Evolutionary conservation across 2,329 filamentous ascomycete genomes (phyloP).

Genomic region (Aspergillus sp.): DNA sequence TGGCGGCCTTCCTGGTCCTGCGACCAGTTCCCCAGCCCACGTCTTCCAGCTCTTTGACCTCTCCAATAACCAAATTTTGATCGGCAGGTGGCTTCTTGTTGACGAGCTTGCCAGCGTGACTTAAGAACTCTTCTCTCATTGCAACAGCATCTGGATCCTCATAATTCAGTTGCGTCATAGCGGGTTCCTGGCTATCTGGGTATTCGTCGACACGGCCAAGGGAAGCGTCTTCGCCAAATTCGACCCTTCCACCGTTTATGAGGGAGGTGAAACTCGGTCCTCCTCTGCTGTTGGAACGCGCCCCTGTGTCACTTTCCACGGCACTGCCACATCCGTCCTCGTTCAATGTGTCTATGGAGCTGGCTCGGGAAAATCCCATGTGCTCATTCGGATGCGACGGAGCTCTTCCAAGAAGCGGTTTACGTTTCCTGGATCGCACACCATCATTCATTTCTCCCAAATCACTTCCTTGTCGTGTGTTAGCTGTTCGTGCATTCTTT

Average conservation of each 20-base stretch:
- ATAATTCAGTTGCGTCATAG: slow-evolving; percentile 45
- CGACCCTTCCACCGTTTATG: slow-evolving; percentile 25
- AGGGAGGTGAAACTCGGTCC: slow-evolving; percentile 28
- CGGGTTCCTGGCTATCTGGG: slow-evolving; percentile 31
- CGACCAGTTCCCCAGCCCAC: slow-evolving; percentile 29
- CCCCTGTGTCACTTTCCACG: slow-evolving; percentile 23
- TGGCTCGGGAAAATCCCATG: slow-evolving; percentile 36
- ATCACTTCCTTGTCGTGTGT: slow-evolving; percentile 21
- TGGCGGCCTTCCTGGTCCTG: slow-evolving; percentile 29
- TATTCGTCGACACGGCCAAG: slow-evolving; percentile 17
- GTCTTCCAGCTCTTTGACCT: slow-evolving; percentile 29
- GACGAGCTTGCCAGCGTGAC: slow-evolving; percentile 39
- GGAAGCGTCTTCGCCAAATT: slow-evolving; percentile 21
- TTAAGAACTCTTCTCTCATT: slow-evolving; percentile 53
- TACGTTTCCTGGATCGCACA: slow-evolving; percentile 21
- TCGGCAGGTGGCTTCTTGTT: slow-evolving; percentile 19
- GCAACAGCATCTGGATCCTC: slow-evolving; percentile 49
- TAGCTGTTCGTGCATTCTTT: slow-evolving; percentile 32
- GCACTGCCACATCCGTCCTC: slow-evolving; percentile 36
- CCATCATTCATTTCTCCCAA: slow-evolving; percentile 13
- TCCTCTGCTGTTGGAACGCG: slow-evolving; percentile 19
- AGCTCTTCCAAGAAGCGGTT: slow-evolving; percentile 39
- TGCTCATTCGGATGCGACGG: slow-evolving; percentile 34
- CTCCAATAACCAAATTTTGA: slow-evolving; percentile 18
- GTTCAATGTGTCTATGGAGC: slow-evolving; percentile 48